Conservation (phyloP, 139 green algal genomes). For the Micractinium sp. region DNA sequence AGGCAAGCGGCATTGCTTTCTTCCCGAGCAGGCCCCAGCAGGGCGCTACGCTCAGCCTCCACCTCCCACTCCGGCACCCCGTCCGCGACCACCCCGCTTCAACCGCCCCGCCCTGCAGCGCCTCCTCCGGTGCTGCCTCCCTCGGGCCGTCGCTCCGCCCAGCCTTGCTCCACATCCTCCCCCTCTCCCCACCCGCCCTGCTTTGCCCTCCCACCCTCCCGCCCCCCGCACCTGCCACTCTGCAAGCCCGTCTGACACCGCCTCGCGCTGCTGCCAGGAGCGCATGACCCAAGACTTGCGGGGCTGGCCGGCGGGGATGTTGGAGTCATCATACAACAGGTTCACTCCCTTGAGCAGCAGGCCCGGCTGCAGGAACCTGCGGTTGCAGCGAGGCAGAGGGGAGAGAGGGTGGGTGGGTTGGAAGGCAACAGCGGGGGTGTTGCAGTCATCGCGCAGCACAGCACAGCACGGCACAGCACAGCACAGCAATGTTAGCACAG, state of each 20-base stretch:
- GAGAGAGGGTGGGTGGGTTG: neutral
- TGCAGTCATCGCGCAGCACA: neutral
- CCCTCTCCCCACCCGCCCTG: neutral
- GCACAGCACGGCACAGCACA: neutral
- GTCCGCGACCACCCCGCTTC: no score
- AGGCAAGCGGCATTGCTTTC: no score
- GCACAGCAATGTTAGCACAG: neutral
- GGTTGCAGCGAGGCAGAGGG: slow-evolving; percentile 34
- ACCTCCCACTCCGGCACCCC: neutral
- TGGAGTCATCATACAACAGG: slow-evolving; percentile 34
- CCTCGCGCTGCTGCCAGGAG: slow-evolving; percentile 60
- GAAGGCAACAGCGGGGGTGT: neutral
- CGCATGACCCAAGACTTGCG: slow-evolving; percentile 67
- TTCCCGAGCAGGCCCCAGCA: no score
- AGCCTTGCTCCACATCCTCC: no score
- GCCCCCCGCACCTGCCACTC: slow-evolving; percentile 66
- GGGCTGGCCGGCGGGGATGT: slow-evolving; percentile 36
- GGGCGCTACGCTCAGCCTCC: neutral
- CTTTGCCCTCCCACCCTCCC: neutral
- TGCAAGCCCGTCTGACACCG: slow-evolving; percentile 68
- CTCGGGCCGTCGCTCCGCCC: no score
- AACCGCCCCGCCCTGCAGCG: neutral
- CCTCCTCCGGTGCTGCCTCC: no score
- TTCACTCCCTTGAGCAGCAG: slow-evolving; percentile 74
- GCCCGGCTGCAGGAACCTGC: slow-evolving; percentile 82